Conservation (phyloP, 2,329 filamentous ascomycete genomes). For the Pseudogymnoascus sp. region DNA sequence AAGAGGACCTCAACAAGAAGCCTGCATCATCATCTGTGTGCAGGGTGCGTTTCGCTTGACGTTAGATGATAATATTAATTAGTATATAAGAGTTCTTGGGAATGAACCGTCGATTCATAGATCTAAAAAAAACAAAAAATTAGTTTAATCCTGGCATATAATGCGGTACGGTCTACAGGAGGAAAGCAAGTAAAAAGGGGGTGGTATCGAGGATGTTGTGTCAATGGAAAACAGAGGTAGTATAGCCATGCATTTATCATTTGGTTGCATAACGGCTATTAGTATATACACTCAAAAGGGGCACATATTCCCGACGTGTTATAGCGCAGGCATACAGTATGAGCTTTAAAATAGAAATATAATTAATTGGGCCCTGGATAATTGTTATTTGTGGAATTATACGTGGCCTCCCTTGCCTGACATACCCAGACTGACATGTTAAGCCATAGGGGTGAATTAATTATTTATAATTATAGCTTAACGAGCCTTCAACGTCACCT, state of each 20-base stretch:
- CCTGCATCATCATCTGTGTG: too few species aligned
- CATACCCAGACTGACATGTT: not conserved
- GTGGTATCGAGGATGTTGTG: too few species aligned
- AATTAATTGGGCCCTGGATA: not conserved
- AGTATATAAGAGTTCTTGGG: too few species aligned
- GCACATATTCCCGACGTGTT: not conserved
- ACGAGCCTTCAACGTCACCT: constrained; percentile 13
- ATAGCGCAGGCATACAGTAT: not conserved
- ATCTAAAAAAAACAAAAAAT: too few species aligned
- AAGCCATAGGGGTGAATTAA: not conserved
- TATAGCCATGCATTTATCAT: not conserved
- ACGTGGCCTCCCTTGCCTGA: not conserved
- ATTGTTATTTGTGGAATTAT: not conserved
- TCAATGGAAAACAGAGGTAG: too few species aligned
- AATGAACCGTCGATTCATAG: too few species aligned
- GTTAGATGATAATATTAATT: too few species aligned
- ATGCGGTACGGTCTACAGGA: too few species aligned
- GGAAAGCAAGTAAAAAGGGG: too few species aligned
- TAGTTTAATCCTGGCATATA: too few species aligned
- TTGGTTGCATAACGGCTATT: not conserved
- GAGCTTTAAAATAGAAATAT: not conserved
- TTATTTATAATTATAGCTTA: not conserved
- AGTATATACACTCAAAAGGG: not conserved
- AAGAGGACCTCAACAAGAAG: too few species aligned
- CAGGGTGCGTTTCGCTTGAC: too few species aligned